These are phyloP conservation scores for Penicillium waksmanii DNA, from an alignment of 495 filamentous ascomycete genomes.

Conservation along the genomic window DNA sequence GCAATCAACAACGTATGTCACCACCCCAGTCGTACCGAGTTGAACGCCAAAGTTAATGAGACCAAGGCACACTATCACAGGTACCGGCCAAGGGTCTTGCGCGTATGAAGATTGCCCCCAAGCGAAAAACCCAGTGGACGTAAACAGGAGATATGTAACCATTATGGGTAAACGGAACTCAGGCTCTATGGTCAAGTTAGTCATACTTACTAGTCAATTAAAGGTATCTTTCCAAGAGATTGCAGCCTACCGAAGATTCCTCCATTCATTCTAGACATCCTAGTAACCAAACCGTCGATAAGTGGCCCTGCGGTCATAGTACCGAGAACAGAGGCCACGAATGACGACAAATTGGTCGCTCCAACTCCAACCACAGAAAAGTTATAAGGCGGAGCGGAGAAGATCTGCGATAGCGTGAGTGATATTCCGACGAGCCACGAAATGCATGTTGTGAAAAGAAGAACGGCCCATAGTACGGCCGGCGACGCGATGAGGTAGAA, in stretches of 20 bases:
- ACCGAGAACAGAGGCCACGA: constrained; percentile 45
- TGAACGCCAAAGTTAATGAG: constrained; percentile 50
- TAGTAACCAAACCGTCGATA: constrained; percentile 44
- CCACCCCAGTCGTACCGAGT: constrained; percentile 42
- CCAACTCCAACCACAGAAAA: constrained; percentile 49
- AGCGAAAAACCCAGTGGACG: constrained; percentile 49
- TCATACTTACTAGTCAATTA: constrained; percentile 16
- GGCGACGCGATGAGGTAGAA: constrained; percentile 48
- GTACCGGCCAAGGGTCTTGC: constrained; percentile 39
- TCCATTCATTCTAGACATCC: constrained; percentile 31
- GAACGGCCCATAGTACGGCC: constrained; percentile 44
- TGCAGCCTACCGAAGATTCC: constrained; percentile 31
- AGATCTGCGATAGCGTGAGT: constrained; percentile 48
- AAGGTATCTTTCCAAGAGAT: not conserved
- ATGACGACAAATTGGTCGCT: constrained; percentile 44
- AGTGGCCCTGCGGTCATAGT: constrained; percentile 42
- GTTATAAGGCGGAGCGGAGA: constrained; percentile 50
- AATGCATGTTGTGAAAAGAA: constrained; percentile 49
- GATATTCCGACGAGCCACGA: constrained; percentile 52
- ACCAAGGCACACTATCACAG: constrained; percentile 47
- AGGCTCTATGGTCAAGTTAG: constrained; percentile 40
- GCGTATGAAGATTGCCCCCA: constrained; percentile 39
- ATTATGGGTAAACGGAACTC: constrained; percentile 52
- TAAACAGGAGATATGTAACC: constrained; percentile 43
- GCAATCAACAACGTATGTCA: constrained; percentile 47